Evolutionary conservation across 495 filamentous ascomycete genomes (phyloP), one percentile per base, ranked within the genome.

Genomic region (Cudoniella acicularis): DNA sequence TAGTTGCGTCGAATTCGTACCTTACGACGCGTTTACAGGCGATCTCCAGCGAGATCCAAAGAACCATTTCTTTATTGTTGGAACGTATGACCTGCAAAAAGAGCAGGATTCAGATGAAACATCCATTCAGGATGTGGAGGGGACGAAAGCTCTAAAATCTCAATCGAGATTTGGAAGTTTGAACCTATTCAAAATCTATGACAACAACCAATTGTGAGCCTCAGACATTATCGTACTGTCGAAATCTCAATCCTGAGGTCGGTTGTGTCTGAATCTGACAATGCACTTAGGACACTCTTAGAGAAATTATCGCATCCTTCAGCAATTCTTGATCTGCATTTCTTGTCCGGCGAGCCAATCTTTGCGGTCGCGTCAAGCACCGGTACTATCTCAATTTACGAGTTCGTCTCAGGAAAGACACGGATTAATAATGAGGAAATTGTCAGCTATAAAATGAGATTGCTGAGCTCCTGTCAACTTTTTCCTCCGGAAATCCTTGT

Each of bases 1-100:
- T 1, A 91, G 90, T 68, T 96, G 91, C 69, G 75, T 96, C 13
- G 87, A 92, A 60, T 93, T 96, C 69, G 88, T 84, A 54, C 88
- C 87, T 0, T 66, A 70, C 3, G 64, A 83, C 40, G 82, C 83
- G 6, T n/a, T 17, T 10, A 2, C 25, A 10, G 22, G 1, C 9
- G 23, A 50, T 36, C 30, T 13, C 30, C 10, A 6, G n/a, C 13
- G 10, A 25, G 48, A 24, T 2, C 20, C 26, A 8, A 8, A 10
- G 10, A 13, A 43, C 6, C 13, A 50, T 1, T 83, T 84, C 63
- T 86, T 96, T 63, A 71, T 96, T 1, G 79, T 96, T 41, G 94
- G 94, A 20, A 96, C 94, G 1, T 98, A 98, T 70, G 75, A 86
- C 48, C 77, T 97, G 23, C 79, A 90, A 53, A 78, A 73, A 3